A percentile compares a stretch with the other conserved stretches of the same genome.
These are phyloP conservation scores for Ilex aquifolium DNA, from an alignment of 257 asterid genomes.

Conservation along the genomic window DNA sequence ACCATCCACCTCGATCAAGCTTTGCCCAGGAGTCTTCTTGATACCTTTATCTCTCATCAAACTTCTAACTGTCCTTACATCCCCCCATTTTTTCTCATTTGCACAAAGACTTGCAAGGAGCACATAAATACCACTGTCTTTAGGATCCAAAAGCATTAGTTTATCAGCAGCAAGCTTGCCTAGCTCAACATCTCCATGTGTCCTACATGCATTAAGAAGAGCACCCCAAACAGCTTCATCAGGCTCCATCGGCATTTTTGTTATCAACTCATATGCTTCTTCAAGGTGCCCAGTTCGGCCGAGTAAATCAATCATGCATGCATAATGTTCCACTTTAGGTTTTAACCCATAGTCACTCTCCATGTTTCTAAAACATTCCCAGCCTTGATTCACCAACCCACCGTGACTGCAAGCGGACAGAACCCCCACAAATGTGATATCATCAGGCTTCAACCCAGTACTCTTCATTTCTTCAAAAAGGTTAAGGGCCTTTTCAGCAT, in stretches of 20 bases:
- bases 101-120: constrained; percentile 70
- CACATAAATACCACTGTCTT: constrained; percentile 67
- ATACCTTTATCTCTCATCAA: constrained; percentile 66
- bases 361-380: constrained; percentile 47
- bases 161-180: constrained; percentile 66
- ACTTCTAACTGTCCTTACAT: constrained; percentile 57
- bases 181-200: constrained; percentile 58
- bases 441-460: constrained; percentile 47
- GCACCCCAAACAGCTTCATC: constrained; percentile 84
- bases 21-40: constrained; percentile 62
- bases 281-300: constrained; percentile 56
- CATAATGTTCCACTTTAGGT: constrained; percentile 53
- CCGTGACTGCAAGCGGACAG: constrained; percentile 82
- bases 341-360: constrained; percentile 23
- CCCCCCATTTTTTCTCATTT: constrained; percentile 57
- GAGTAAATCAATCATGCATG: constrained; percentile 67
- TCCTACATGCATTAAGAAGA: constrained; percentile 61
- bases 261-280: constrained; percentile 52
- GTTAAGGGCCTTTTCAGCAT: constrained; percentile 38
- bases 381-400: constrained; percentile 53
- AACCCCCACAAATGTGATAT: constrained; percentile 62
- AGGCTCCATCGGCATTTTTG: constrained; percentile 58
- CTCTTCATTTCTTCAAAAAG: constrained; percentile 41
- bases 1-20: constrained; percentile 69
- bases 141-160: constrained; percentile 59